These are phyloP conservation scores for Nemania serpens DNA, from an alignment of 2,329 filamentous ascomycete genomes.

Conservation along the genomic window DNA sequence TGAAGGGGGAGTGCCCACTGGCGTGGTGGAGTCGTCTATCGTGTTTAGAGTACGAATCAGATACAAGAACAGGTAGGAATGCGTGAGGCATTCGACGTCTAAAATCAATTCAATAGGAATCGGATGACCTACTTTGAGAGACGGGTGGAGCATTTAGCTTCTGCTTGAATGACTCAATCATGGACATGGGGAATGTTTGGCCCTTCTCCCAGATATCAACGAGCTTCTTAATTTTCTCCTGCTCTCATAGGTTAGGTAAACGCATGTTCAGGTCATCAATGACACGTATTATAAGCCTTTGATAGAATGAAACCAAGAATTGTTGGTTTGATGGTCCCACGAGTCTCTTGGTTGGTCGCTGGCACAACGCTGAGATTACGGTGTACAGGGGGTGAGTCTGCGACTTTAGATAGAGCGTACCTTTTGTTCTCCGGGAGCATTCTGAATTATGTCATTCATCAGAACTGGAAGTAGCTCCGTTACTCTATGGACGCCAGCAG, in stretches of 20 bases:
- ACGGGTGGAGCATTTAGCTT: slow-evolving; percentile 68
- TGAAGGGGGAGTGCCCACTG: slow-evolving; percentile 64
- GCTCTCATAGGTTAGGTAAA: slow-evolving; percentile 56
- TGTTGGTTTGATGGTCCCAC: slow-evolving; percentile 23
- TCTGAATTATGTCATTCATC: slow-evolving; percentile 93
- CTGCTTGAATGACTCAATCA: slow-evolving; percentile 83
- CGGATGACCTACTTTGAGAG: slow-evolving; percentile 64
- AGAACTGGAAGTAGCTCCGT: slow-evolving; percentile 90
- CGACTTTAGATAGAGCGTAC: slow-evolving; percentile 64
- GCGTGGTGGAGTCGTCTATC: slow-evolving; percentile 75
- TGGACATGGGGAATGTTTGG: slow-evolving; percentile 80
- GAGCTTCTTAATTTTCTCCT: slow-evolving; percentile 95
- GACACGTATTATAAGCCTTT: slow-evolving; percentile 22
- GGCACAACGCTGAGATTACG: slow-evolving; percentile 39
- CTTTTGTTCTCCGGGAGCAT: slow-evolving; percentile 93
- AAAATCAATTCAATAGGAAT: slow-evolving; percentile 10
- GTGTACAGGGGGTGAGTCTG: slow-evolving; percentile 36
- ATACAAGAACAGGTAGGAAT: slow-evolving; percentile 31
- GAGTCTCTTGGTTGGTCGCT: slow-evolving; percentile 20
- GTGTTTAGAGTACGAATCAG: slow-evolving; percentile 47
- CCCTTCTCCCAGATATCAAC: slow-evolving; percentile 98
- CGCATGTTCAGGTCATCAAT: slow-evolving; percentile 41
- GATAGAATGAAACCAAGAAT: background rate
- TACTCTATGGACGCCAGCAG: slow-evolving; percentile 93
- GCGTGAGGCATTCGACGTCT: slow-evolving; percentile 5